These are phyloP conservation scores for Lachnellula willkommii DNA, from an alignment of 2,329 filamentous ascomycete species.

Conservation along the genomic window DNA sequence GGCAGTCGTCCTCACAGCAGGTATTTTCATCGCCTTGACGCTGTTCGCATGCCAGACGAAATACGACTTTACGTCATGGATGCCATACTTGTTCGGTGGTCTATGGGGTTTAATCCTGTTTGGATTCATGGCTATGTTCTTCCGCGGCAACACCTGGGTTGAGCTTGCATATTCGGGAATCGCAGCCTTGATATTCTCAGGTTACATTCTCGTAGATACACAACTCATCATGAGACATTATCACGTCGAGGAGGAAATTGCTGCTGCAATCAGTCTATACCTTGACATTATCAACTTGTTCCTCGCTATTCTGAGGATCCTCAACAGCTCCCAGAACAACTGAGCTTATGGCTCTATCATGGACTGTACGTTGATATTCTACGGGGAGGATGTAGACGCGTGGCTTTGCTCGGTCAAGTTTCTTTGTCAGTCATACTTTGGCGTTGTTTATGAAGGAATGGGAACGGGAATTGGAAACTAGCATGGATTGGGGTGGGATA, in stretches of 20 bases:
- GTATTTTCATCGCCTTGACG: conserved; percentile 73
- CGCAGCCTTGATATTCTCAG: conserved; percentile 83
- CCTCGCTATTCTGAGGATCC: conserved; percentile 86
- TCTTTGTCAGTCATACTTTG: neutral
- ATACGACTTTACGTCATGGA: conserved; percentile 97
- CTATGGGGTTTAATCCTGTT: conserved; percentile 90
- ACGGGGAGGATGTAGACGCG: no score
- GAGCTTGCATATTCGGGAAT: conserved; percentile 83
- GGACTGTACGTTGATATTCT: neutral
- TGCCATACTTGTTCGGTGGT: conserved; percentile 86
- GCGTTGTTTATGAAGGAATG: neutral
- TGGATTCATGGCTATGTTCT: conserved; percentile 86
- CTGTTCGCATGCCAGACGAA: conserved; percentile 94
- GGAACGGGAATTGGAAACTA: neutral
- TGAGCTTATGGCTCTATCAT: conserved; percentile 39
- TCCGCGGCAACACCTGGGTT: conserved; percentile 73
- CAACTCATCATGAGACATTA: conserved; percentile 94
- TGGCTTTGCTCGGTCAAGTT: neutral
- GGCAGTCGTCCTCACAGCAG: conserved; percentile 81
- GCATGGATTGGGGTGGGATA: no score
- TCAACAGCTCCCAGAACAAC: conserved; percentile 95
- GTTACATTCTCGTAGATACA: conserved; percentile 92
- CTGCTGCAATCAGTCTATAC: conserved; percentile 89
- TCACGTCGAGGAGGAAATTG: conserved; percentile 97
- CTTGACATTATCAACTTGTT: conserved; percentile 97